These are phyloP conservation scores for Dryas integrifolia DNA, from an alignment of 331 rosid genomes.

Conservation along the genomic window DNA sequence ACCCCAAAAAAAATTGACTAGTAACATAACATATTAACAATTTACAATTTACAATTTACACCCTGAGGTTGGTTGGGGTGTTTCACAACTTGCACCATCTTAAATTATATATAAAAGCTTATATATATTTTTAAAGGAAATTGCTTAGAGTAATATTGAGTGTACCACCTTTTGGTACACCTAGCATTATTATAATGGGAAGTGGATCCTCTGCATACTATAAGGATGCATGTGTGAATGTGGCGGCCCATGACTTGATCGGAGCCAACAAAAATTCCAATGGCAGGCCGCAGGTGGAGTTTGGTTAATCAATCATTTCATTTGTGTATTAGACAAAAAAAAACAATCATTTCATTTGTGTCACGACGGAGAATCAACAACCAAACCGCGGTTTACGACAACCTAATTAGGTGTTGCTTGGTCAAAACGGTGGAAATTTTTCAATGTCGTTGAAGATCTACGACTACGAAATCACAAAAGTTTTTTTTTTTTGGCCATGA, in stretches of 20 bases:
- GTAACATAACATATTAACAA: too few species aligned
- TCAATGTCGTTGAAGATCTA: background rate
- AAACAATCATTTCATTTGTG: slow-evolving; percentile 24
- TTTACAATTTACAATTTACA: too few species aligned
- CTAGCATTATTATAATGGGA: too few species aligned
- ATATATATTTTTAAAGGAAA: too few species aligned
- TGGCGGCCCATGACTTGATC: background rate
- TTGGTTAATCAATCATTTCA: slow-evolving; percentile 36
- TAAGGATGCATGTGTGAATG: background rate
- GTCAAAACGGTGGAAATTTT: slow-evolving; percentile 16
- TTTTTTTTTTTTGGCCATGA: too few species aligned
- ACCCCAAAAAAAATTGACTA: too few species aligned
- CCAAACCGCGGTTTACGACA: slow-evolving; percentile 19
- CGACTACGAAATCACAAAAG: too few species aligned
- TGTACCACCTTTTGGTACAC: too few species aligned
- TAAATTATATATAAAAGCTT: too few species aligned
- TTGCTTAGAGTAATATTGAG: too few species aligned
- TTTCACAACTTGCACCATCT: too few species aligned
- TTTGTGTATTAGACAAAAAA: background rate
- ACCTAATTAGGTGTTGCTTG: slow-evolving; percentile 22
- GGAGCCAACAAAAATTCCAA: slow-evolving; percentile 22
- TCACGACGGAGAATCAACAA: background rate
- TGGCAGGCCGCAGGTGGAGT: slow-evolving; percentile 32
- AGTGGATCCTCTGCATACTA: background rate
- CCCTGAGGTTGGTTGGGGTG: too few species aligned